phyloP scores from a whole-genome alignment of 352 stramenopile genomes.

The Phytophthora sp. region DNA sequence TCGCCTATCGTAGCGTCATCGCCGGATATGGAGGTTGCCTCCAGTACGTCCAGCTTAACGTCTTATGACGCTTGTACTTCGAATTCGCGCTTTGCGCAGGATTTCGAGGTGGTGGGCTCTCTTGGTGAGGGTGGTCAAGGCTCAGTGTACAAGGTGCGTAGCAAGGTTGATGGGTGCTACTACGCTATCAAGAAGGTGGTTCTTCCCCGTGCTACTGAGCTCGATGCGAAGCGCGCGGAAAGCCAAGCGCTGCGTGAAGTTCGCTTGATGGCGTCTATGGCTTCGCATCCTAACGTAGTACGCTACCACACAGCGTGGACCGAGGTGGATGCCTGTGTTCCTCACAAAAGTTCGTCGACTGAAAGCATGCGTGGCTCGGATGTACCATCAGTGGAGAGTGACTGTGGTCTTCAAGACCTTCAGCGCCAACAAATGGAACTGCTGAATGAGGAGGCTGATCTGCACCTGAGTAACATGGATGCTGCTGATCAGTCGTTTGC shows the following conservation, averaged over 20 bases:
- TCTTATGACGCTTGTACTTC: conserved; percentile 8
- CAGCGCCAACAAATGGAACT: conserved; percentile 38
- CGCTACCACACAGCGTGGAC: conserved; percentile 85
- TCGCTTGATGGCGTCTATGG: conserved; percentile 75
- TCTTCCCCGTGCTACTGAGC: conserved; percentile 48
- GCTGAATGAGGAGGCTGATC: conserved; percentile 39
- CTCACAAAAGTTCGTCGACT: conserved; percentile 37
- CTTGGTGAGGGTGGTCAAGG: conserved; percentile 79
- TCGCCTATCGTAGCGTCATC: conserved; percentile 27
- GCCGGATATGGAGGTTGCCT: conserved; percentile 9
- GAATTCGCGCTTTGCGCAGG: conserved; percentile 65
- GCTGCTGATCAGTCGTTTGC: conserved; percentile 59
- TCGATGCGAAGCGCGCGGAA: conserved; percentile 51
- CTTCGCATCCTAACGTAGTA: conserved; percentile 75
- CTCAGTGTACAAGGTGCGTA: conserved; percentile 76
- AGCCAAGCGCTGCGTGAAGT: conserved; percentile 75
- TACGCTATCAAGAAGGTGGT: conserved; percentile 85
- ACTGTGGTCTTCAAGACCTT: conserved; percentile 23
- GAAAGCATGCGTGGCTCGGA: conserved; percentile 49
- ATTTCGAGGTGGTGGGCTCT: conserved; percentile 72
- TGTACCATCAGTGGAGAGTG: conserved; percentile 35
- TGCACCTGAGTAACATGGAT: conserved; percentile 26
- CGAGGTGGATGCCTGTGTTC: conserved; percentile 50
- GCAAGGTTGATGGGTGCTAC: conserved; percentile 69
- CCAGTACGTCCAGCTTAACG: neutral